Evolutionary conservation across 495 filamentous ascomycete species (phyloP).

Genomic region (Penicillium fimorum): DNA sequence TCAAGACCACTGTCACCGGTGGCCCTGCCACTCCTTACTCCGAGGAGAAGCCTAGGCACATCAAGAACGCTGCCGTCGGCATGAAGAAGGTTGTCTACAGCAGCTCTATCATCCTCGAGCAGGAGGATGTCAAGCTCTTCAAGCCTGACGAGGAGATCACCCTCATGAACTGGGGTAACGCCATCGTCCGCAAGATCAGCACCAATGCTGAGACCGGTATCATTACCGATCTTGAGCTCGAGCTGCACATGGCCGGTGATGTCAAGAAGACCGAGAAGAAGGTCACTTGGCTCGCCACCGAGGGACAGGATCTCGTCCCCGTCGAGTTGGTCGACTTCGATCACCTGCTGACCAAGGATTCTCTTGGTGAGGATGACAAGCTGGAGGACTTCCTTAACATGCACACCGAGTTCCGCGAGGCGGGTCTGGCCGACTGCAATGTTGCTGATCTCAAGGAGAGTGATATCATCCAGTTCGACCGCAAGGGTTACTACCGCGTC

Average conservation of each 20-base stretch:
- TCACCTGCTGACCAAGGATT: constrained; percentile 88
- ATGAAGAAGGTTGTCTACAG: constrained; percentile 81
- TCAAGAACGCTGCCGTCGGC: constrained; percentile 81
- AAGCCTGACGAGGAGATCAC: constrained; percentile 88
- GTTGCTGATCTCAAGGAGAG: constrained; percentile 71
- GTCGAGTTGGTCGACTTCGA: constrained; percentile 91
- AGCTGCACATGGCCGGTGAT: constrained; percentile 83
- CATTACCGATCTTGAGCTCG: constrained; percentile 68
- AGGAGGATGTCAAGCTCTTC: constrained; percentile 80
- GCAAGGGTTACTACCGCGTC: constrained; percentile 84
- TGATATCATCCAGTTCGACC: constrained; percentile 92
- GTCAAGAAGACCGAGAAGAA: constrained; percentile 95
- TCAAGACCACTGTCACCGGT: constrained; percentile 67
- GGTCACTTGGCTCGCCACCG: constrained; percentile 80
- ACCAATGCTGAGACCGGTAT: constrained; percentile 51
- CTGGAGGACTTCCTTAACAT: constrained; percentile 78
- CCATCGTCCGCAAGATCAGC: constrained; percentile 72
- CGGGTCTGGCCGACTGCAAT: constrained; percentile 77
- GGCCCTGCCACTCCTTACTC: constrained; percentile 62
- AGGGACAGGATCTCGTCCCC: constrained; percentile 71
- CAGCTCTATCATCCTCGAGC: constrained; percentile 71
- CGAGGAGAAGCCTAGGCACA: constrained; percentile 78
- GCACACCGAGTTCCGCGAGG: constrained; percentile 71
- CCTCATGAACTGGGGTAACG: constrained; percentile 95
- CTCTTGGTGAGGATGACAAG: constrained; percentile 75